A percentile compares a stretch with the other conserved stretches of the same genome.
Evolutionary conservation across 2,329 filamentous ascomycete genomes (phyloP).

Genomic region (Colletotrichum incanum): DNA sequence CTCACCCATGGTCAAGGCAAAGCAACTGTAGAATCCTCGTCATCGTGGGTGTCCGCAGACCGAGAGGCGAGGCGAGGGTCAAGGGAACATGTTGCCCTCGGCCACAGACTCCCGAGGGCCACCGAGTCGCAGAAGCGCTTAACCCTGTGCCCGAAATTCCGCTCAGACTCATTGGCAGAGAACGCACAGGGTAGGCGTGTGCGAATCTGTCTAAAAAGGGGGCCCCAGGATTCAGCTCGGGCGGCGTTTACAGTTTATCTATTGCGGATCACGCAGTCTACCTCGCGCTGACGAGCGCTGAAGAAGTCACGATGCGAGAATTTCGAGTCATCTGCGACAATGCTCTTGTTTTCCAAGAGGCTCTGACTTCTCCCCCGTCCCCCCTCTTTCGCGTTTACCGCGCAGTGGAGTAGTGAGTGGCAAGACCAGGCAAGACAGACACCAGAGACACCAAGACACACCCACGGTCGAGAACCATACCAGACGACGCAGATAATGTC

Average conservation of each 20-base stretch:
- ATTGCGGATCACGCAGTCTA: constrained; percentile 27
- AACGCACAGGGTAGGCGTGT: constrained; percentile 22
- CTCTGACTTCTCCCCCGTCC: not conserved
- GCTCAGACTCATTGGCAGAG: not conserved
- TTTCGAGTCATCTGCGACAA: constrained; percentile 38
- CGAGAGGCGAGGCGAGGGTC: constrained; percentile 35
- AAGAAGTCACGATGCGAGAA: constrained; percentile 38
- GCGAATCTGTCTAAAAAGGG: constrained; percentile 10
- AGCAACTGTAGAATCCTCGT: not conserved
- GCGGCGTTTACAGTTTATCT: constrained; percentile 38
- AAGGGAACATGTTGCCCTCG: constrained; percentile 28
- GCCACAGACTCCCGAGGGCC: constrained; percentile 34
- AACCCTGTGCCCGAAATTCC: constrained; percentile 21
- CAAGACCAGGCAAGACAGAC: constrained; percentile 1
- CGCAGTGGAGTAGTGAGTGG: constrained; percentile 18
- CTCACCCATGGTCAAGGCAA: not conserved
- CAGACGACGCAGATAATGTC: not conserved
- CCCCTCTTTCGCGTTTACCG: constrained; percentile 30
- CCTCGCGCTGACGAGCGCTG: constrained; percentile 35
- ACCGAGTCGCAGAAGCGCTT: constrained; percentile 21
- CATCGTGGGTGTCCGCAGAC: constrained; percentile 24
- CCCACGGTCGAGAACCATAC: not conserved
- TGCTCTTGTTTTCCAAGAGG: not conserved
- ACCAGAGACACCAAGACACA: constrained; percentile 4
- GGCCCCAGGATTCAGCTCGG: constrained; percentile 17